These are phyloP conservation scores for Phytopythium helicoides DNA, from an alignment of 352 stramenopile species.

Conservation along the genomic window DNA sequence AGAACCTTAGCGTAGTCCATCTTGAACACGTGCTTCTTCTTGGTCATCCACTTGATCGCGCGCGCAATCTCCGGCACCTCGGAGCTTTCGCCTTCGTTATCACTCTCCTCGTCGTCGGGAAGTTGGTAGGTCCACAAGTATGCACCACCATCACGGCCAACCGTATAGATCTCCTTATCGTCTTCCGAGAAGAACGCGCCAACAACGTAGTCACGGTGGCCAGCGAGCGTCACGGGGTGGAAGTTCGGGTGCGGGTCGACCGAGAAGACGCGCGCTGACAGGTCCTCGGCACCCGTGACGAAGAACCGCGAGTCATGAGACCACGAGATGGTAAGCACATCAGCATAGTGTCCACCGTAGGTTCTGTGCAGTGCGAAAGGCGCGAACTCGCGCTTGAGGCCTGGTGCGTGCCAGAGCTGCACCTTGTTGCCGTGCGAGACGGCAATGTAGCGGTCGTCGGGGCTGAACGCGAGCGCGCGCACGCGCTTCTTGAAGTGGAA, in stretches of 20 bases:
- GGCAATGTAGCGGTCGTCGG: conserved; percentile 87
- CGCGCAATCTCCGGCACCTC: conserved; percentile 54
- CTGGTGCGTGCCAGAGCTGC: conserved; percentile 89
- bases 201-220: conserved; percentile 86
- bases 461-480: conserved; percentile 84
- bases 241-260: conserved; percentile 72
- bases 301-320: conserved; percentile 90
- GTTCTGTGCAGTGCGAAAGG: conserved; percentile 88
- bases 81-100: conserved; percentile 33
- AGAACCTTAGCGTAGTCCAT: conserved; percentile 89
- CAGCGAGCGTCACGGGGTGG: conserved; percentile 83
- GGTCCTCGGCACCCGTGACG: conserved; percentile 85
- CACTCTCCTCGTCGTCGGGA: conserved; percentile 36
- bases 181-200: conserved; percentile 85
- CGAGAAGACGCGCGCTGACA: conserved; percentile 87
- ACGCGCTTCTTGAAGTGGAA: conserved; percentile 95
- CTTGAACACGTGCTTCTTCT: conserved; percentile 87
- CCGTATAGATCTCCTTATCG: conserved; percentile 81
- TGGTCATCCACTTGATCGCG: conserved; percentile 82
- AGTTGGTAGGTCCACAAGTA: conserved; percentile 86
- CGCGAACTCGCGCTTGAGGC: conserved; percentile 86
- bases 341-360: conserved; percentile 87
- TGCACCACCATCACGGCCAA: conserved; percentile 83
- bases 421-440: conserved; percentile 90
- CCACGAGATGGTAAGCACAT: conserved; percentile 86